Percentiles rank a stretch among this genome's conserved stretches.
Conservation (phyloP, 208 protist species). For the Leishmania turanica region DNA sequence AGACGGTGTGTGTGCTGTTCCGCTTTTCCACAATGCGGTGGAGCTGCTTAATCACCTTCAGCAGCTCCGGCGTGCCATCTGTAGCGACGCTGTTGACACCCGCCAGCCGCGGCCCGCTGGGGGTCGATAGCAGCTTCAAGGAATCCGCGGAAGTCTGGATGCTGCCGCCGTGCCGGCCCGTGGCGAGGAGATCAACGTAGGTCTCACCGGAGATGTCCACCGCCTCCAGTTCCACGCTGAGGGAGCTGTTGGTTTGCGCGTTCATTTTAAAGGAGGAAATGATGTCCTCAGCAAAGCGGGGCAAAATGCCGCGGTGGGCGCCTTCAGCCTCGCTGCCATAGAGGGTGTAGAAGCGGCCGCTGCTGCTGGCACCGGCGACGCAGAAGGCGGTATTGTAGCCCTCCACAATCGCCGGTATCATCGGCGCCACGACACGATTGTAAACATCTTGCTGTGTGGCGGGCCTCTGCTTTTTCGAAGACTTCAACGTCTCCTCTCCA, state of each 20-base stretch:
- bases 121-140: constrained; percentile 54
- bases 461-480: constrained; percentile 22
- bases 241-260: constrained; percentile 53
- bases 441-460: constrained; percentile 81
- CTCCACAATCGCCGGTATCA: constrained; percentile 65
- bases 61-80: constrained; percentile 35
- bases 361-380: constrained; percentile 58
- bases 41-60: constrained; percentile 53
- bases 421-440: constrained; percentile 51
- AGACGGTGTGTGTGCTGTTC: constrained; percentile 73
- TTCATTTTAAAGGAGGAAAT: constrained; percentile 66
- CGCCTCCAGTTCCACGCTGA: constrained; percentile 66
- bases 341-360: constrained; percentile 73
- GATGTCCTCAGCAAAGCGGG: constrained; percentile 81
- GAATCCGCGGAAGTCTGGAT: constrained; percentile 14
- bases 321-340: constrained; percentile 69
- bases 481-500: constrained; percentile 27
- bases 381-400: constrained; percentile 84
- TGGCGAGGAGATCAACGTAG: constrained; percentile 74
- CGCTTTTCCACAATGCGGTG: constrained; percentile 54
- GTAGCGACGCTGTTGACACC: constrained; percentile 54
- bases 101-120: constrained; percentile 54
- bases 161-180: constrained; percentile 3
- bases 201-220: constrained; percentile 72
- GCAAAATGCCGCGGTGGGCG: constrained; percentile 61